Evolutionary conservation across 2,329 filamentous ascomycete species (phyloP).

Genomic region (Fusarium brachygibbosum): DNA sequence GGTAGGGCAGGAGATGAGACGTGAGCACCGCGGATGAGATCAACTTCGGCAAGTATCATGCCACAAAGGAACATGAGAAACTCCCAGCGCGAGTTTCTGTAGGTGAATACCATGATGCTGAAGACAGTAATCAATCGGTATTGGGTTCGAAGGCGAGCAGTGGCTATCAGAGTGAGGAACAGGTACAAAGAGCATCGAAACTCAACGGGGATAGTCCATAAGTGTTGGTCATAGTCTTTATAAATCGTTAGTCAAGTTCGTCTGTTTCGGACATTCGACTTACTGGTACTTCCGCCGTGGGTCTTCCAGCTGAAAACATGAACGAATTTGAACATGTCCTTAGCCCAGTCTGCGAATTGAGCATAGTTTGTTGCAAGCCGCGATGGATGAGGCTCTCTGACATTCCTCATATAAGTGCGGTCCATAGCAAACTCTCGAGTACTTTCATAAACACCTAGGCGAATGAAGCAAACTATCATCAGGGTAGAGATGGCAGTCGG

Average conservation of each 20-base stretch:
- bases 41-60: constrained; percentile 67
- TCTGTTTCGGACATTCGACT: constrained; percentile 15
- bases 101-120: constrained; percentile 59
- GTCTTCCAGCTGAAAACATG: constrained; percentile 66
- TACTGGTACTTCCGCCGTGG: constrained; percentile 62
- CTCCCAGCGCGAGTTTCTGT: constrained; percentile 66
- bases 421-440: constrained; percentile 63
- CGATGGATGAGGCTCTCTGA: constrained; percentile 63
- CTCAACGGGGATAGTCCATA: constrained; percentile 75
- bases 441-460: constrained; percentile 62
- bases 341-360: constrained; percentile 62
- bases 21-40: constrained; percentile 64
- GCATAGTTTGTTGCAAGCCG: constrained; percentile 54
- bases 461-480: constrained; percentile 60
- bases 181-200: constrained; percentile 70
- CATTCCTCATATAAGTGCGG: constrained; percentile 60
- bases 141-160: constrained; percentile 60
- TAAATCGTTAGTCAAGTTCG: neutral
- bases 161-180: constrained; percentile 66
- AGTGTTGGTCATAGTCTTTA: constrained; percentile 66
- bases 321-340: constrained; percentile 64
- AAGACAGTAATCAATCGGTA: constrained; percentile 60
- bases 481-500: constrained; percentile 66
- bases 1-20: constrained; percentile 50
- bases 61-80: constrained; percentile 68